Conservation (phyloP, 169 alveolate genomes). For the Plasmodium vivax region DNA sequence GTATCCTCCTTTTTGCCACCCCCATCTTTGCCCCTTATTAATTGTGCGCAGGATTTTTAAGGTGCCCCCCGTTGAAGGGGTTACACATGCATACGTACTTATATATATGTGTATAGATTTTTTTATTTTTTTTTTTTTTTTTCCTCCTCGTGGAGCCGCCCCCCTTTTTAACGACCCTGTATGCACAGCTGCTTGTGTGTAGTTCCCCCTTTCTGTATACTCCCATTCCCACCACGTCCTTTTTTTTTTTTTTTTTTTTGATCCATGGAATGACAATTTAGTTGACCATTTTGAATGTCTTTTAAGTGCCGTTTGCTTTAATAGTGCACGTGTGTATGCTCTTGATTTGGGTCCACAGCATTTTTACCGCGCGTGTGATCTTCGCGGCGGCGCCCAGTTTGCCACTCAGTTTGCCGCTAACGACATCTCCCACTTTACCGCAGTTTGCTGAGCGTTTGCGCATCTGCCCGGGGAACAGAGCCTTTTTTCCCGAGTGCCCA, state of each 20-base stretch:
- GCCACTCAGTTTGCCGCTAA: not conserved
- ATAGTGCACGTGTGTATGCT: not conserved
- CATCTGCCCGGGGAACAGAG: not conserved
- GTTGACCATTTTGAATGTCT: constrained; percentile 12
- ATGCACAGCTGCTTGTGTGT: no score
- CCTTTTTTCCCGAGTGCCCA: not conserved
- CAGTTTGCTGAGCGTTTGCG: not conserved
- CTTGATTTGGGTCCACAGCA: not conserved
- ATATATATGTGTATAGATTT: not conserved
- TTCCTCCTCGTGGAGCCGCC: no score
- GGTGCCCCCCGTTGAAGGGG: not conserved
- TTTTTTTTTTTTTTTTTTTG: not conserved
- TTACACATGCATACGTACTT: not conserved
- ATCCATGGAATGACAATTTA: not conserved
- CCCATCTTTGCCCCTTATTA: not conserved
- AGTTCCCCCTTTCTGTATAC: not conserved
- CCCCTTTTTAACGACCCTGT: no score
- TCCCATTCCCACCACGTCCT: not conserved
- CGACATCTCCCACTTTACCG: no score
- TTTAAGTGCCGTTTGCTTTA: constrained; percentile 1
- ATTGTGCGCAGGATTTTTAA: not conserved
- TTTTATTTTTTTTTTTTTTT: no score
- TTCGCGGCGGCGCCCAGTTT: not conserved
- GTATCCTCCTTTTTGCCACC: not conserved
- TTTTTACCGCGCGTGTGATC: not conserved